Percentiles rank a stretch among this genome's conserved stretches.
These are phyloP conservation scores for Hygrophila difformis DNA, from an alignment of 257 asterid species.

Conservation along the genomic window DNA sequence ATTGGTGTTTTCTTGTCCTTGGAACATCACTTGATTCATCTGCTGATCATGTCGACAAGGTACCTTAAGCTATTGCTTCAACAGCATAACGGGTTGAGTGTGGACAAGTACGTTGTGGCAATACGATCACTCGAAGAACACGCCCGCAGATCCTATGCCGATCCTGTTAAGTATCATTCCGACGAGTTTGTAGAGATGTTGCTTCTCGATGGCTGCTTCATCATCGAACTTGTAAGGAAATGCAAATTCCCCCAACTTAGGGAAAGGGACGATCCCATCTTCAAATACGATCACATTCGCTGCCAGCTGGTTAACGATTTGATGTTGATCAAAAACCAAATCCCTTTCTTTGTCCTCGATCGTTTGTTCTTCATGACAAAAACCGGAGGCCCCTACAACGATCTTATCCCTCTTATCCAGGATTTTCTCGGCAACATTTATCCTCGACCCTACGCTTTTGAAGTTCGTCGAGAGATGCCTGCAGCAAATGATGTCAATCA, in stretches of 20 bases:
- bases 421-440: conserved; percentile 18
- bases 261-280: conserved; percentile 12
- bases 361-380: conserved; percentile 24
- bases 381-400: conserved; percentile 20
- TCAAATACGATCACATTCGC: conserved; percentile 15
- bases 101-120: conserved; percentile 17
- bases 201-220: conserved; percentile 32
- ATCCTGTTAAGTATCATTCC: background rate
- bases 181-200: conserved; percentile 28
- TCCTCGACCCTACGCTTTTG: conserved; percentile 18
- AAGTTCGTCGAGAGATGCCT: background rate
- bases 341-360: conserved; percentile 32
- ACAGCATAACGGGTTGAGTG: conserved; percentile 11
- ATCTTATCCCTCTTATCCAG: conserved; percentile 14
- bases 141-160: conserved; percentile 27
- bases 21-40: no score
- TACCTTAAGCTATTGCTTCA: conserved; percentile 22
- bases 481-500: conserved; percentile 8
- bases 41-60: no score
- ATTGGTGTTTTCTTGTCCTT: no score
- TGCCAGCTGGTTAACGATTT: conserved; percentile 18
- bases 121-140: conserved; percentile 16
- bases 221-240: conserved; percentile 26
- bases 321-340: conserved; percentile 36
- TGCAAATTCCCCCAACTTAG: conserved; percentile 1